phyloP scores from a whole-genome alignment of 441 rosid species.

The Erodium trifolium region DNA sequence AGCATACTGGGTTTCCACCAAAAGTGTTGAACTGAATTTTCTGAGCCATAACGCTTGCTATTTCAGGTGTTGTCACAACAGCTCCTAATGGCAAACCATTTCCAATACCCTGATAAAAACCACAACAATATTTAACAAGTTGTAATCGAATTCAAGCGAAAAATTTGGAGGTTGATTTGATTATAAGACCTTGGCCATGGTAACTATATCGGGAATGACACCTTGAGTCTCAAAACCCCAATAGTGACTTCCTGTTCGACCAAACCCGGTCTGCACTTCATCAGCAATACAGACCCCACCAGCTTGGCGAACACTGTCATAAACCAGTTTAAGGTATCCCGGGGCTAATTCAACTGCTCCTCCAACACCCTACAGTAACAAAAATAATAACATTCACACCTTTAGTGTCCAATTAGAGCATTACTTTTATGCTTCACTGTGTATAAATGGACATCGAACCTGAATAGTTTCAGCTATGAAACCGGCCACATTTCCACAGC shows the following conservation, averaged over 20 bases:
- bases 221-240: slow-evolving; percentile 92
- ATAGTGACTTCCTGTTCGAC: slow-evolving; percentile 81
- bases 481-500: neutral
- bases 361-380: slow-evolving; percentile 60
- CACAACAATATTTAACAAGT: neutral
- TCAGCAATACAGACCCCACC: slow-evolving; percentile 94
- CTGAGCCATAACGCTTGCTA: slow-evolving; percentile 66
- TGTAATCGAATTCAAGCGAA: neutral
- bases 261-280: slow-evolving; percentile 93
- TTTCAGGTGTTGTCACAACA: slow-evolving; percentile 82
- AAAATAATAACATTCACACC: neutral
- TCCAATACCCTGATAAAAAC: slow-evolving; percentile 61
- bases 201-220: slow-evolving; percentile 86
- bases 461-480: neutral
- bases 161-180: neutral
- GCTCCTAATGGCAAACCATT: slow-evolving; percentile 90
- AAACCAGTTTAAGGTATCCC: slow-evolving; percentile 68
- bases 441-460: neutral
- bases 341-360: slow-evolving; percentile 94
- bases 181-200: slow-evolving; percentile 83
- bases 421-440: neutral
- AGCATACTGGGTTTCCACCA: slow-evolving; percentile 90
- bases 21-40: slow-evolving; percentile 79
- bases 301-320: slow-evolving; percentile 67
- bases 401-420: neutral